Conservation (phyloP, 2,329 filamentous ascomycete species). For the Sporothrix dimorphospora region DNA sequence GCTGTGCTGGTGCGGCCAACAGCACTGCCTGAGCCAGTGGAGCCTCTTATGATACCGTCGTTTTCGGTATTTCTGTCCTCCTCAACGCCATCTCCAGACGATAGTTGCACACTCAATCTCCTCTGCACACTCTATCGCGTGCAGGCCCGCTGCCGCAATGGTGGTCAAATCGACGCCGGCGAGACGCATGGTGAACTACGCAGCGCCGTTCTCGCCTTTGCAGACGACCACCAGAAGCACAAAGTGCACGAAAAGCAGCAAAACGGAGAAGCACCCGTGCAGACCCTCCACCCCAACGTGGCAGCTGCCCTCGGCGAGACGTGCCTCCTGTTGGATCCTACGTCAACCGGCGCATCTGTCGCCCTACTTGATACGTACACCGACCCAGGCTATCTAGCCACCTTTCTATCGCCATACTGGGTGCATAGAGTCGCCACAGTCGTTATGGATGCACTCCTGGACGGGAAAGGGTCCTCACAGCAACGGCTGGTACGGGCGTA, state of each 20-base stretch:
- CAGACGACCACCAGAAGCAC: background rate
- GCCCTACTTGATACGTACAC: background rate
- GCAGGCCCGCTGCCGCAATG: slow-evolving; percentile 13
- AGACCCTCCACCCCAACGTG: slow-evolving; percentile 6
- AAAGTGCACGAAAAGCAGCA: background rate
- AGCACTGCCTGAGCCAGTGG: slow-evolving; percentile 18
- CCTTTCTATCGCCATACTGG: slow-evolving; percentile 22
- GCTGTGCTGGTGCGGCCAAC: slow-evolving; percentile 23
- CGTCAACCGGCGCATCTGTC: background rate
- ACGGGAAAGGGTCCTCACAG: background rate
- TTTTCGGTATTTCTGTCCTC: background rate
- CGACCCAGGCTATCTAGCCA: background rate
- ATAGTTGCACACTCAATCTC: background rate
- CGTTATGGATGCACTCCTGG: background rate
- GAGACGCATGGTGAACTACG: background rate
- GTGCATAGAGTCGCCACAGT: background rate
- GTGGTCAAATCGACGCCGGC: background rate
- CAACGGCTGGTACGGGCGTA: background rate
- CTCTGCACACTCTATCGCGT: slow-evolving; percentile 20
- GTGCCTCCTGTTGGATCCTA: background rate
- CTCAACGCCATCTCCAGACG: background rate
- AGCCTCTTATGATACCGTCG: background rate
- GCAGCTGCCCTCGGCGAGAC: slow-evolving; percentile 4
- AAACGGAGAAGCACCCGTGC: background rate
- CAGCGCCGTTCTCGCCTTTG: background rate